Conservation (phyloP, 352 stramenopile genomes). For the Pythium phragmitis region DNA sequence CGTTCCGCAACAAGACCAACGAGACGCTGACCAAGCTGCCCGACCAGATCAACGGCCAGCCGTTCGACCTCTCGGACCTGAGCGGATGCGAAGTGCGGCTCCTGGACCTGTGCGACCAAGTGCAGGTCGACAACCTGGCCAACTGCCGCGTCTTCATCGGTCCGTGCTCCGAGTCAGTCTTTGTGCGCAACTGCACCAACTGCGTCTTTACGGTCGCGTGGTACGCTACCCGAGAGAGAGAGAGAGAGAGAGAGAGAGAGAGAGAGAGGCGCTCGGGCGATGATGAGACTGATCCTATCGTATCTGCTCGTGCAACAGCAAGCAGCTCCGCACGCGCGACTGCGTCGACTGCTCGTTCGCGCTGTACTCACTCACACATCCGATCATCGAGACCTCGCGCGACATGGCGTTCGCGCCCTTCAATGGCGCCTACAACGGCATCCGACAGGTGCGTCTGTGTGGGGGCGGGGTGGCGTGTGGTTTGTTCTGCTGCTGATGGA, state of each 20-base stretch:
- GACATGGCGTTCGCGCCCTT: conserved; percentile 89
- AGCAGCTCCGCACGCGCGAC: conserved; percentile 89
- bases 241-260: no score
- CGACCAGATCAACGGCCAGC: conserved; percentile 81
- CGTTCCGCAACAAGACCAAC: conserved; percentile 83
- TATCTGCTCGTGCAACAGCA: conserved; percentile 36
- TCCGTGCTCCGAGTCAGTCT: conserved; percentile 85
- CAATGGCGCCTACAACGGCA: conserved; percentile 78
- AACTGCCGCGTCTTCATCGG: conserved; percentile 89
- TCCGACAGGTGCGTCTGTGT: conserved; percentile 40
- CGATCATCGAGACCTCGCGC: conserved; percentile 90
- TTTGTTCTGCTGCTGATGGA: neutral
- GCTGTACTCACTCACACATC: conserved; percentile 89
- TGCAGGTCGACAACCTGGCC: conserved; percentile 89
- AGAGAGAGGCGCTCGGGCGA: no score
- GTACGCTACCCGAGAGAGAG: conserved; percentile 28
- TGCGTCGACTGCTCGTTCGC: conserved; percentile 82
- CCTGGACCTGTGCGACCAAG: conserved; percentile 87
- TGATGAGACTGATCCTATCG: neutral
- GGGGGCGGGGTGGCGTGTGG: neutral
- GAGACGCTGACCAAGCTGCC: conserved; percentile 81
- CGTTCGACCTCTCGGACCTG: conserved; percentile 88
- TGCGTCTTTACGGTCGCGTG: conserved; percentile 89
- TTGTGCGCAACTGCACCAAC: conserved; percentile 89
- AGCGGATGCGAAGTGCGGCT: conserved; percentile 80